Conservation (phyloP, 1,284 basidiomycete species). For the Austroboletus rostrupii region DNA sequence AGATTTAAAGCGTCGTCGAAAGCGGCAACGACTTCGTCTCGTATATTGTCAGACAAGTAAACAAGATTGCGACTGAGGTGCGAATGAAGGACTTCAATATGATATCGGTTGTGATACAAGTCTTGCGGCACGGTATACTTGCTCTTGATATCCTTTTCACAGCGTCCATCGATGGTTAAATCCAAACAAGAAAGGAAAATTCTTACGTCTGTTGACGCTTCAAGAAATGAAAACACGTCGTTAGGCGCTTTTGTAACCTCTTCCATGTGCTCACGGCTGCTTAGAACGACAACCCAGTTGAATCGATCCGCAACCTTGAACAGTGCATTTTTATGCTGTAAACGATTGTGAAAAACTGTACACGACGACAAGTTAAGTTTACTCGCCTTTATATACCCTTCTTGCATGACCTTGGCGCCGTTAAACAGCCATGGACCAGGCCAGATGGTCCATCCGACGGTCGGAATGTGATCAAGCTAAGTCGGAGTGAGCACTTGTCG, state of each 20-base stretch:
- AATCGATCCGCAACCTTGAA: background rate
- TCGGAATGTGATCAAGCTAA: background rate
- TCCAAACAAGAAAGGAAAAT: background rate
- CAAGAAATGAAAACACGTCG: slow-evolving; percentile 24
- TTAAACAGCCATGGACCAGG: background rate
- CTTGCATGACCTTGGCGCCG: background rate
- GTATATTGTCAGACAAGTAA: slow-evolving; percentile 22
- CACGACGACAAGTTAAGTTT: background rate
- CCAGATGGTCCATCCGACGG: background rate
- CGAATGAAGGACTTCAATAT: slow-evolving; percentile 19
- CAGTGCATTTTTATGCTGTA: background rate
- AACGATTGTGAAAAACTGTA: background rate
- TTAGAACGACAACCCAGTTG: background rate
- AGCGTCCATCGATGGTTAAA: background rate
- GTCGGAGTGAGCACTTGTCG: background rate
- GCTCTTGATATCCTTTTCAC: slow-evolving; percentile 5
- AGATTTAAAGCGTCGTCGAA: slow-evolving; percentile 25
- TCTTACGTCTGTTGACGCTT: slow-evolving; percentile 34
- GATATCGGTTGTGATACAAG: slow-evolving; percentile 24
- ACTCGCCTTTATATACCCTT: background rate
- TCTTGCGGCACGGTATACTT: slow-evolving; percentile 29
- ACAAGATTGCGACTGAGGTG: slow-evolving; percentile 31
- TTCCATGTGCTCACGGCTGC: background rate
- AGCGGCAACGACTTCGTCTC: slow-evolving; percentile 30
- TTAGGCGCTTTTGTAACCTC: background rate